Conservation (phyloP, 768 basidiomycete genomes). For the Kwoniella dendrophila region DNA sequence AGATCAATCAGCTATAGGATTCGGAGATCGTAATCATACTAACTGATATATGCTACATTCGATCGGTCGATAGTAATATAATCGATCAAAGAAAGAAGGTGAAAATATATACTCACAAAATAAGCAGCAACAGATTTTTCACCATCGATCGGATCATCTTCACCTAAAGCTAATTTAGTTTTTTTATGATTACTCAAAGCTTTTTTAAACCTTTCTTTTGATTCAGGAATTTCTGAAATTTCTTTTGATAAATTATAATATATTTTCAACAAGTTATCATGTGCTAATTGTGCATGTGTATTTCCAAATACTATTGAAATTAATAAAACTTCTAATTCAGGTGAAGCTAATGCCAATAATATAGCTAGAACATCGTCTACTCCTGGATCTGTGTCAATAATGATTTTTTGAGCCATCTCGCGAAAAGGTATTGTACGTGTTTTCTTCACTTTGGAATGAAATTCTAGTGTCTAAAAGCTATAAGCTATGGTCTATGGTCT, state of each 20-base stretch:
- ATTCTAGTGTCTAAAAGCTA: no score
- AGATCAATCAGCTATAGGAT: background rate
- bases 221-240: constrained; percentile 61
- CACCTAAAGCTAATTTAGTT: constrained; percentile 69
- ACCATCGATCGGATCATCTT: constrained; percentile 69
- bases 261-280: constrained; percentile 72
- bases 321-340: constrained; percentile 77
- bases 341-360: constrained; percentile 57
- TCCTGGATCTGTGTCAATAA: constrained; percentile 55
- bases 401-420: constrained; percentile 38
- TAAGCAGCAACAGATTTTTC: constrained; percentile 74
- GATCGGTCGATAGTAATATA: no score
- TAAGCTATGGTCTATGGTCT: no score
- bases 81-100: no score
- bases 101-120: constrained; percentile 60
- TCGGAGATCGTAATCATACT: no score
- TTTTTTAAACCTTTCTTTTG: constrained; percentile 67
- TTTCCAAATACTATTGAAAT: constrained; percentile 71
- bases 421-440: background rate
- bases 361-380: constrained; percentile 56
- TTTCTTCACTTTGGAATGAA: no score
- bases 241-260: constrained; percentile 68
- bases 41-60: no score
- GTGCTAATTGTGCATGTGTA: constrained; percentile 52
- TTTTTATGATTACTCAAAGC: constrained; percentile 59